Conservation (phyloP, 2,329 filamentous ascomycete species). For the Ambrosiella cleistominuta region DNA sequence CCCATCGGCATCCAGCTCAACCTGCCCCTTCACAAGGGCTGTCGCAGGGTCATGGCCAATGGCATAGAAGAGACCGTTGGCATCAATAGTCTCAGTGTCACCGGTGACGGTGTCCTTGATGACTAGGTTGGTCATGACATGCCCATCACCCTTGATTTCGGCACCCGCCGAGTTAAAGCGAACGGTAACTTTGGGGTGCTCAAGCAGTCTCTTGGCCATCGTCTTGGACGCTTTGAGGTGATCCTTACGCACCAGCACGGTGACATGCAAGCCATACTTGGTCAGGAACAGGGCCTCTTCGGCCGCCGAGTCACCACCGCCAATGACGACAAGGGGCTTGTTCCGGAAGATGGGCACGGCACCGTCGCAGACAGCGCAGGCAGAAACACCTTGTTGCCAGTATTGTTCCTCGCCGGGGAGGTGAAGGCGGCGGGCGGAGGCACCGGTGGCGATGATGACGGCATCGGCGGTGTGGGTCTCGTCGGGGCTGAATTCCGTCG, state of each 20-base stretch:
- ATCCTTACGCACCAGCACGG: slow-evolving; percentile 77
- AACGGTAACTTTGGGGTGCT: slow-evolving; percentile 80
- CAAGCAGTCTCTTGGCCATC: slow-evolving; percentile 72
- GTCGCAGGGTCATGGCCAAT: slow-evolving; percentile 94
- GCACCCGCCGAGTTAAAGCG: slow-evolving; percentile 66
- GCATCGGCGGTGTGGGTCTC: slow-evolving; percentile 77
- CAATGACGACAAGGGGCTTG: slow-evolving; percentile 88
- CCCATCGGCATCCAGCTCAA: slow-evolving; percentile 75
- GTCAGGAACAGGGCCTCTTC: slow-evolving; percentile 96
- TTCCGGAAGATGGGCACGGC: slow-evolving; percentile 95
- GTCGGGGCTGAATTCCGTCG: slow-evolving; percentile 73
- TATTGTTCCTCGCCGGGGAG: slow-evolving; percentile 82
- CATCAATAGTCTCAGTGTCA: slow-evolving; percentile 64
- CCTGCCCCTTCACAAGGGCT: slow-evolving; percentile 70
- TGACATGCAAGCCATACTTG: slow-evolving; percentile 92
- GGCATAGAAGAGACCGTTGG: slow-evolving; percentile 91
- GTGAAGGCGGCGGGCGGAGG: slow-evolving; percentile 69
- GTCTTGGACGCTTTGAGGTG: slow-evolving; percentile 74
- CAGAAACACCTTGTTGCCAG: slow-evolving; percentile 94
- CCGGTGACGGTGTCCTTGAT: slow-evolving; percentile 66
- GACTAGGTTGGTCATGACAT: slow-evolving; percentile 74
- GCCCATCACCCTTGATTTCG: slow-evolving; percentile 68
- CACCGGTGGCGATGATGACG: slow-evolving; percentile 87
- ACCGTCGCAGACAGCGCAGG: slow-evolving; percentile 93
- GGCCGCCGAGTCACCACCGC: slow-evolving; percentile 88